Percentiles rank a stretch among this genome's conserved stretches.
These are phyloP conservation scores for Coemansia sp. DNA, from an alignment of 192 early-diverging fungal species.

Conservation along the genomic window DNA sequence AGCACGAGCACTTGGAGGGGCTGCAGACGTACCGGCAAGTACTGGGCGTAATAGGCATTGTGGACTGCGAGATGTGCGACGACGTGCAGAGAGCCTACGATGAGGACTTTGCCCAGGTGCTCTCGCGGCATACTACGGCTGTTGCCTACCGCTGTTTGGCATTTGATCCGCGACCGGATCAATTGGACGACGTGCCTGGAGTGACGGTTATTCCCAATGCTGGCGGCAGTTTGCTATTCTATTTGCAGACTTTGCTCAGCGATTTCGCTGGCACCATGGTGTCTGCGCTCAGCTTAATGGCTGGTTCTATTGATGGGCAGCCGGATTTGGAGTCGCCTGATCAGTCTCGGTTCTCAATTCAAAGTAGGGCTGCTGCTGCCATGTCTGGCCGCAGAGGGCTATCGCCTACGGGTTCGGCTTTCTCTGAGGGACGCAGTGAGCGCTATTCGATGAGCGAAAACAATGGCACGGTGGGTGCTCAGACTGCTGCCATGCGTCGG, in stretches of 20 bases:
- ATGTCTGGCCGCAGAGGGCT: background rate
- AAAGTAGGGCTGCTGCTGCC: slow-evolving; percentile 1
- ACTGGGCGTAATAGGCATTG: slow-evolving; percentile 51
- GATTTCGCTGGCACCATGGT: slow-evolving; percentile 50
- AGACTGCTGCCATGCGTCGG: background rate
- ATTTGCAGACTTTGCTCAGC: slow-evolving; percentile 30
- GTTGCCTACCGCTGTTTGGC: slow-evolving; percentile 50
- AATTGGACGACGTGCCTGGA: slow-evolving; percentile 33
- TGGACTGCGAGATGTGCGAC: slow-evolving; percentile 33
- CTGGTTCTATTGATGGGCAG: slow-evolving; percentile 44
- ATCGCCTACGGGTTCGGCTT: slow-evolving; percentile 3
- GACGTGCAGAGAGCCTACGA: slow-evolving; percentile 29
- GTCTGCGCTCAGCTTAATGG: slow-evolving; percentile 46
- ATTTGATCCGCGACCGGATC: slow-evolving; percentile 30
- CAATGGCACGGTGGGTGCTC: slow-evolving; percentile 10
- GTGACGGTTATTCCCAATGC: slow-evolving; percentile 32
- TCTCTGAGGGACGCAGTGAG: slow-evolving; percentile 9
- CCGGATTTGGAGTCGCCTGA: slow-evolving; percentile 21
- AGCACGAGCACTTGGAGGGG: slow-evolving; percentile 55
- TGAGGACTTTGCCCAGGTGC: slow-evolving; percentile 29
- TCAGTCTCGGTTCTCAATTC: background rate
- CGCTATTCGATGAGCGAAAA: slow-evolving; percentile 26
- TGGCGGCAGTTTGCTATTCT: slow-evolving; percentile 26
- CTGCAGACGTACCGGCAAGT: slow-evolving; percentile 56
- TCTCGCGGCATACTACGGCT: slow-evolving; percentile 35